Conservation (phyloP, 73 alveolate genomes). For the Effrenium voratum region DNA sequence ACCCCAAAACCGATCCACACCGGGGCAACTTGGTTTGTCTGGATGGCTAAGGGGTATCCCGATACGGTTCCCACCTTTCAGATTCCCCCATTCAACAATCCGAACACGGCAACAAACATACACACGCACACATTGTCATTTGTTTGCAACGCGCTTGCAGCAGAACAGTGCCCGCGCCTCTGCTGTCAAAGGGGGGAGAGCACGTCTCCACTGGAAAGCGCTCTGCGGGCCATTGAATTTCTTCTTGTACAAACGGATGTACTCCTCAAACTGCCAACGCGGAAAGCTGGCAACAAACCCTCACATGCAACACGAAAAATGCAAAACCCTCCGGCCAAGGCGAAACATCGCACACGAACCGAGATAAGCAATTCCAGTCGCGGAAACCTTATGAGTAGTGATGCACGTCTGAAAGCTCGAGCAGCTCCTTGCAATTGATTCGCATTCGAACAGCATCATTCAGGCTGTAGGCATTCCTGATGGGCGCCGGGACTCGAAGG, state of each 20-base stretch:
- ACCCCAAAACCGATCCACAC: too few species aligned
- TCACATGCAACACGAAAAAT: neutral
- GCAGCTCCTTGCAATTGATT: conserved; percentile 75
- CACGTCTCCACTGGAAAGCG: conserved; percentile 58
- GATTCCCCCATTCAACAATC: too few species aligned
- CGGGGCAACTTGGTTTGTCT: too few species aligned
- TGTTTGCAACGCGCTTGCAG: too few species aligned
- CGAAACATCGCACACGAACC: too few species aligned
- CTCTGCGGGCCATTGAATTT: conserved; percentile 93
- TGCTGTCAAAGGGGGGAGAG: conserved; percentile 61
- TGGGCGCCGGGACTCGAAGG: neutral
- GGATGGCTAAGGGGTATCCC: too few species aligned
- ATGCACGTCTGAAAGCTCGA: neutral
- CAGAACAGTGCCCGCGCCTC: conserved; percentile 46
- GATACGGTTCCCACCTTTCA: too few species aligned
- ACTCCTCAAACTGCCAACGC: conserved; percentile 13
- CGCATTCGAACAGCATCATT: conserved; percentile 82
- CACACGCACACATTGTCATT: too few species aligned
- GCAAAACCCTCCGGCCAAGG: too few species aligned
- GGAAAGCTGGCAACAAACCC: neutral
- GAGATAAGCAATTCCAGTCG: too few species aligned
- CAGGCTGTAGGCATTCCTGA: conserved; percentile 80
- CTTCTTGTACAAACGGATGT: conserved; percentile 87
- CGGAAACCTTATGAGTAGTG: too few species aligned
- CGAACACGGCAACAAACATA: too few species aligned